These are phyloP conservation scores for Ustilago cynodontis DNA, from an alignment of 1,284 basidiomycete genomes.

Conservation along the genomic window DNA sequence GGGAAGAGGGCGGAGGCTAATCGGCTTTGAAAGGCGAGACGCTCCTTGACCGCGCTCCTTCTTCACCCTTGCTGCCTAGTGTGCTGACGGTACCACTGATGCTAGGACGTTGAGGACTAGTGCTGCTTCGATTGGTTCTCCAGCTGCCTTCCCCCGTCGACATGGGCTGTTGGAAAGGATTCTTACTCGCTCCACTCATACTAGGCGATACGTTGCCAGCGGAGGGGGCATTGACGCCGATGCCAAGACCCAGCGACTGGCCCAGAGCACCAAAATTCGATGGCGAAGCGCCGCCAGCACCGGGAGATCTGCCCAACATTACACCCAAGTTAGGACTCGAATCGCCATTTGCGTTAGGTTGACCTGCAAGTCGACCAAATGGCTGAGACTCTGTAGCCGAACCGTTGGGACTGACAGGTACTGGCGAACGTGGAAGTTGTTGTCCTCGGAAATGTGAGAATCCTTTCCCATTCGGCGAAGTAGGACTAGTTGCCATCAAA, in stretches of 20 bases:
- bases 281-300: neutral
- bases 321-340: slow-evolving; percentile 1
- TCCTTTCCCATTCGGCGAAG: slow-evolving; percentile 19
- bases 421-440: slow-evolving; percentile 5
- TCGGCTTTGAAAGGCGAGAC: slow-evolving; percentile 30
- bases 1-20: neutral
- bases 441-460: slow-evolving; percentile 1
- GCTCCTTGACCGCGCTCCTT: slow-evolving; percentile 7
- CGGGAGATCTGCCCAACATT: slow-evolving; percentile 7
- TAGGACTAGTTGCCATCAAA: slow-evolving; percentile 4
- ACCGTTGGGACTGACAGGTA: slow-evolving; percentile 1
- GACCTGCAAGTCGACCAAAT: slow-evolving; percentile 15
- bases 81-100: neutral
- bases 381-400: slow-evolving; percentile 1
- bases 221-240: slow-evolving; percentile 3
- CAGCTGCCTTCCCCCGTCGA: slow-evolving; percentile 17
- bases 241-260: slow-evolving; percentile 31
- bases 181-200: slow-evolving; percentile 4
- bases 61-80: neutral
- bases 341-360: neutral
- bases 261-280: slow-evolving; percentile 19
- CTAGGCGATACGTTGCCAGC: slow-evolving; percentile 13
- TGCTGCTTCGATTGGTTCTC: slow-evolving; percentile 15
- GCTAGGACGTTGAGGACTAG: slow-evolving; percentile 17
- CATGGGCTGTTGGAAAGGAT: slow-evolving; percentile 12